Base-by-base conservation (phyloP, 2,329 filamentous ascomycete species). In the Ceratocystiopsis sp. region DNA sequence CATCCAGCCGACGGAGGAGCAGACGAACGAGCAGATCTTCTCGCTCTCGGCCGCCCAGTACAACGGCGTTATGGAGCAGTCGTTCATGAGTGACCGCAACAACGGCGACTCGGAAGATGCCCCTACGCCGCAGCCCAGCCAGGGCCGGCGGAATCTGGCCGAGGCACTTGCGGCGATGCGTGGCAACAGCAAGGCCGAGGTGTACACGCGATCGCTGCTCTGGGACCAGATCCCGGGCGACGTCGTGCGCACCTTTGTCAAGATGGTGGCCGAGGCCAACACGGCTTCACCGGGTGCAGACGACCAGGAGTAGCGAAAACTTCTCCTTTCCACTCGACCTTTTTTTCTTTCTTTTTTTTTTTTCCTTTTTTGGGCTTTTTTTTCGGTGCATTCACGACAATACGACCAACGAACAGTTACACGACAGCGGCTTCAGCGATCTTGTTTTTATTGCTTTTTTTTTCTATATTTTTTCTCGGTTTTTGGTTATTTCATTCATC, bases 181-280 rank as follows among this genome's bases (percentile, higher is more conserved):
- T 52, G 74, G 71, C 53, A 68, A 69, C 54, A 73, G 69, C 55
- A 84, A 84, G 61, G 83, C 87, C 45, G 86, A 95, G 54, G 84
- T 95, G 37, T 94, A 94, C 64, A 93, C 87, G 33, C 75, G 89
- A 45, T 93, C 85, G 49, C 71, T 96, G 48, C 76, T 96, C 45
- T 94, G 85, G 84, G 86, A 95, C 56, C 84, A 87, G 61, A 87
- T 96, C 53, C 87, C 91, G 14, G 73, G 77, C 53, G 86, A 96
- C 50, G 86, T 96, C 40, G 85, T 98, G 43, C 77, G 79, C 53
- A 85, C 89, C 59, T 96, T 96, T 66, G 84, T 83, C 54, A 83
- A 84, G 61, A 86, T 93, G 73, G 82, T 94, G 53, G 76, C 81
- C 50, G 82, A 91, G 56, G 80, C 73, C 62, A 79, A 70, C 61